Conservation (phyloP, 2,329 filamentous ascomycete genomes). For the Emmonsia crescens region DNA sequence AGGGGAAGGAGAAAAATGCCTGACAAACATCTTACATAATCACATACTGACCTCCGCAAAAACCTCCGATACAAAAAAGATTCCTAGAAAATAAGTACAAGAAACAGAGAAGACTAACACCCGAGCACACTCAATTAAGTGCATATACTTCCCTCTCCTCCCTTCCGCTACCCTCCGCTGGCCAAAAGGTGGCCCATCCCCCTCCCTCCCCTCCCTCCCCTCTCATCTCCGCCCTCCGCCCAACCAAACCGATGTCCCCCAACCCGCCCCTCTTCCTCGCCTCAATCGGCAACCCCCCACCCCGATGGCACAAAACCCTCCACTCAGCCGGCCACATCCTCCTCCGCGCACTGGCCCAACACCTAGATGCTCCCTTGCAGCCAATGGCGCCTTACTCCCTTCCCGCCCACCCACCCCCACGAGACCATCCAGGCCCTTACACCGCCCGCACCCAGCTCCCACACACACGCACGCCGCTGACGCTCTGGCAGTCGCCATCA, state of each 20-base stretch:
- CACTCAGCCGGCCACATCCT: conserved; percentile 81
- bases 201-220: neutral
- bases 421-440: conserved; percentile 42
- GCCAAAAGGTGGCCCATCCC: neutral
- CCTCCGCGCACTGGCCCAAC: conserved; percentile 49
- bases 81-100: neutral
- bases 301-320: conserved; percentile 60
- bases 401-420: conserved; percentile 38
- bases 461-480: conserved; percentile 43
- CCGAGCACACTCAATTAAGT: neutral
- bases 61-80: neutral
- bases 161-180: neutral
- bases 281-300: conserved; percentile 74
- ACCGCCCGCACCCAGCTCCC: conserved; percentile 35
- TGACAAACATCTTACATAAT: neutral
- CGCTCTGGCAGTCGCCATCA: conserved; percentile 61
- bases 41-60: neutral
- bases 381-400: conserved; percentile 29
- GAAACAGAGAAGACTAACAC: neutral
- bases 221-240: neutral
- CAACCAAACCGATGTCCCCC: neutral
- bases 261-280: conserved; percentile 60
- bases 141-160: neutral
- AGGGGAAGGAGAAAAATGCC: neutral
- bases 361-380: conserved; percentile 26